Evolutionary conservation across 305 asterid genomes (phyloP).

Genomic region (Coffea humblotiana): DNA sequence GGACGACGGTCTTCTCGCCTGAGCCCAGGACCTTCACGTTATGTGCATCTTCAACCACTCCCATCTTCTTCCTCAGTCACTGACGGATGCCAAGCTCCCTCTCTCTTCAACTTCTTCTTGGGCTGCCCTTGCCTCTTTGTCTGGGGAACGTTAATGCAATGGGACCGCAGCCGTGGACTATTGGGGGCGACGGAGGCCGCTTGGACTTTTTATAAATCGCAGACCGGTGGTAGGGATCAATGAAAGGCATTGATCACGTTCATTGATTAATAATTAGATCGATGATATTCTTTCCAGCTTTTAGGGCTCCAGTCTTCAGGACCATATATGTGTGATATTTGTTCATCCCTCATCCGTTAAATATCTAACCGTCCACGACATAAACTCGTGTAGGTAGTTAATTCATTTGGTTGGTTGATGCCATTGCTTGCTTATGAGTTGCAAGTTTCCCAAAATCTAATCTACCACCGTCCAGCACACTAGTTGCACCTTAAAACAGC

Average conservation of each 20-base stretch:
- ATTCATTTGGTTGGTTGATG: background rate
- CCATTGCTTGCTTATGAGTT: too few species aligned
- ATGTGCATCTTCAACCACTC: conserved; percentile 49
- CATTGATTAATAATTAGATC: background rate
- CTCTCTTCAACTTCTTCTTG: too few species aligned
- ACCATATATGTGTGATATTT: background rate
- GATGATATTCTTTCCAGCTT: background rate
- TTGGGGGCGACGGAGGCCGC: background rate
- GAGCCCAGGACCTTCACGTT: conserved; percentile 65
- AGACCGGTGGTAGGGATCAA: background rate
- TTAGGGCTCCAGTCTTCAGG: too few species aligned
- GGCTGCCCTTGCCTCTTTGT: background rate
- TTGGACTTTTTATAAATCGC: background rate
- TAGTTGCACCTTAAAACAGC: too few species aligned
- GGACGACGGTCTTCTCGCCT: conserved; percentile 52
- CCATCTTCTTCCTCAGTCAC: conserved; percentile 27
- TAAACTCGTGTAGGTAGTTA: background rate
- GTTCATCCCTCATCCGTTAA: background rate
- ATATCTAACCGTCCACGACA: background rate
- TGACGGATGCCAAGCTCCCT: background rate
- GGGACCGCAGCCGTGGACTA: background rate
- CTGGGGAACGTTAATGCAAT: background rate
- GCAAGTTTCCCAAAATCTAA: background rate
- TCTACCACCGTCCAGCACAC: background rate
- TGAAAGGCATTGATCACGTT: background rate